A percentile compares a stretch with the other conserved stretches of the same genome.
Conservation (phyloP, 257 asterid genomes). For the Solanum etuberosum region DNA sequence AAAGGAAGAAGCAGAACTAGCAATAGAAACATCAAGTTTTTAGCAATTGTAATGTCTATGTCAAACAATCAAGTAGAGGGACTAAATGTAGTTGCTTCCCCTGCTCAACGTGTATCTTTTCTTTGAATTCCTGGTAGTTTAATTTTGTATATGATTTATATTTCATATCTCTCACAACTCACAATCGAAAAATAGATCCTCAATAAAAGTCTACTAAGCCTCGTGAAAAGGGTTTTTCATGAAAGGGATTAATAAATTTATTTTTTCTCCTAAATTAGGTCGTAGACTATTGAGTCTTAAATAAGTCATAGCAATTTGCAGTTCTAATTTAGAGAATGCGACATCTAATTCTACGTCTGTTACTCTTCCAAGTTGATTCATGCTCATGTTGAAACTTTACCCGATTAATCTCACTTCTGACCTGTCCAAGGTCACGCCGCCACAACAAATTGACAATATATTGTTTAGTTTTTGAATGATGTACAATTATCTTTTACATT, state of each 20-base stretch:
- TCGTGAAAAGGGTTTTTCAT: neutral
- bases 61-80: neutral
- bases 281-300: neutral
- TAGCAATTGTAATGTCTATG: neutral
- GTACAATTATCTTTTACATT: too few species aligned
- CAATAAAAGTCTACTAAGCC: neutral
- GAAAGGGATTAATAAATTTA: neutral
- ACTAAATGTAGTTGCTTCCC: too few species aligned
- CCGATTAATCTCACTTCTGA: too few species aligned
- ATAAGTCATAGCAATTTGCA: neutral
- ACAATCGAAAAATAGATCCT: neutral
- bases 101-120: too few species aligned
- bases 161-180: neutral
- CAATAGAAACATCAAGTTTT: neutral
- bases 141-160: neutral
- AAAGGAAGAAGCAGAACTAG: neutral
- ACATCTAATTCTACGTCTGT: neutral
- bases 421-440: too few species aligned
- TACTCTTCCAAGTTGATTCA: neutral
- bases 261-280: neutral
- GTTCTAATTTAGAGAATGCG: neutral
- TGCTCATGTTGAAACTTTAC: neutral
- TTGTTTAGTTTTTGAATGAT: too few species aligned
- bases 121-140: neutral
- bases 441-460: too few species aligned